Evolutionary conservation across 768 basidiomycete genomes (phyloP), one percentile per base, ranked within the genome.

Genomic region (Panellus pusillus): DNA sequence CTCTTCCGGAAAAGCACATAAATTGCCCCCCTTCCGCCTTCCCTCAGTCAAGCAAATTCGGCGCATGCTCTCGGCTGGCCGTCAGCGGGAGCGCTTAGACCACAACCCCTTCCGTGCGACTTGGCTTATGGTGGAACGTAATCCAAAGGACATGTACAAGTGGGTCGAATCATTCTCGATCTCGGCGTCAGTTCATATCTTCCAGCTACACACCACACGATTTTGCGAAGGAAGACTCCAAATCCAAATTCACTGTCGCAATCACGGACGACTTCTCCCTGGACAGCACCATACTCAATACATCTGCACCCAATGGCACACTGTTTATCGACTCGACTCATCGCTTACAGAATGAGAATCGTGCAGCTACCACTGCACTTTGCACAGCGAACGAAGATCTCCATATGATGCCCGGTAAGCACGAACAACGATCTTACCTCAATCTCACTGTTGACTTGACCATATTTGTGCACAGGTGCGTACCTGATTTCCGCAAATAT

Each of bases 211-310:
- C 28, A 1, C 38, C 49, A 0, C 55, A 56, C 14, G 50, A 56
- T 28, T 56, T 56, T 18, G 6, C 18, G 2, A n/a, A 40, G 18
- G 17, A 17, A 8, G 55, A 56, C 14, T 42, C 37, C 2, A 18
- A 56, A 18, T 56, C 55, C 12, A 46, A 46, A 9, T 56, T 56
- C 18, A 51, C 27, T 2, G 38, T 56, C 7, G 55, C 20, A 2
- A 56, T 56, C 7, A 56, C 49, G 17, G 40, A 51, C 38, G 38
- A 51, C 13, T 56, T 50, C 14, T 56, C 55, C 0, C n/a, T 51
- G 17, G 49, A 56, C n/a, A 56, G 55, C 28, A 40, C 32, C 0
- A 47, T 56, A 15, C 7, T 37, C n/a, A 51, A 56, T 15, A 47
- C 39, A 4, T 29, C 1, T 0, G 55, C 11, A 1, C 43, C 28